Base-by-base conservation (phyloP, 306 rosid species). In the Castanospermum australe region DNA sequence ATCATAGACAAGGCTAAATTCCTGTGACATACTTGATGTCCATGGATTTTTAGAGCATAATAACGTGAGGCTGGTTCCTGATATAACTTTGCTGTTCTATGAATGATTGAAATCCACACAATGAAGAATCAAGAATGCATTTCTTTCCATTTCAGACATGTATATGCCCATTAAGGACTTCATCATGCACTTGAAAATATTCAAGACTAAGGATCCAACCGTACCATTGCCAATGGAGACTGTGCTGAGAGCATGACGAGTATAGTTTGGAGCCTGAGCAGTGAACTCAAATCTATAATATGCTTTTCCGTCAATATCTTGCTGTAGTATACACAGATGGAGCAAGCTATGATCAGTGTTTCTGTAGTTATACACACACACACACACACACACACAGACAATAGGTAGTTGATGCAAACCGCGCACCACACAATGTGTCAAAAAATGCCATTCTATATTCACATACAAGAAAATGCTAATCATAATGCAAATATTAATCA, bases 241-340 rank as follows among this genome's bases (percentile, higher is more conserved):
- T 9, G 91, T 86, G 83, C 96, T 91, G 72, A 96, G 96, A 55
- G 98, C 98, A 30, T 96, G 99, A 35, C 98, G 98, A 67, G 97
- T 96, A 66, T 75, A 96, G 82, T 96, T 96, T 56, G 98, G 97
- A 83, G 99, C 99, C 80, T 90, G 82, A 54, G 98, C 98, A 76
- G 87, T 24, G 67, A 93, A 96, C 89, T 96, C 99, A 24, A 96
- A 91, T 15, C 80, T 89, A 82, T 93, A 96, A 60, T 96, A 93
- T 44, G 88, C 71, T 91, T 79, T 93, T 55, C 99, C 99, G 17
- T 93, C 91, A 50, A 89, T 67, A 2, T 93, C 96, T 52, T 88
- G 90, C 99, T 96, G 97, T 32, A 79, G 7, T 51, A 85, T 57
- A 33, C 72, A 80, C 0, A 75, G 44, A 78, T 75, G 35, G 56